phyloP scores from a whole-genome alignment of 192 early-diverging fungal species.

The Coemansia sp. region DNA sequence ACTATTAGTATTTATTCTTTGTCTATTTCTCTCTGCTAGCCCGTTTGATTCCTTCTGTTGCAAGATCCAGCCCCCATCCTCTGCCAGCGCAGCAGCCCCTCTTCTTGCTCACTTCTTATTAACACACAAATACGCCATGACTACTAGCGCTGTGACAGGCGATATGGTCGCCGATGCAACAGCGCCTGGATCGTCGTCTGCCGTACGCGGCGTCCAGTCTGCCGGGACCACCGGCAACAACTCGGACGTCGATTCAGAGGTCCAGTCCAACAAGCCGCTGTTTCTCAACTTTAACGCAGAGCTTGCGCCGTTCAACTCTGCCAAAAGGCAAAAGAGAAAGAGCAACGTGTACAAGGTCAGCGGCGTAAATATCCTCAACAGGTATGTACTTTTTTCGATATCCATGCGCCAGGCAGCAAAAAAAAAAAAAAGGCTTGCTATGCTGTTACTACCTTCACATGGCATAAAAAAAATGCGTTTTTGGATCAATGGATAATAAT shows the following conservation, averaged over 20 bases:
- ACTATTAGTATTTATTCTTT: not conserved
- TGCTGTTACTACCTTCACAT: not conserved
- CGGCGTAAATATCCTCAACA: conserved; percentile 73
- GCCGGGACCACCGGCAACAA: conserved; percentile 16
- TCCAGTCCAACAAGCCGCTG: conserved; percentile 53
- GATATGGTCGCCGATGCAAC: not conserved
- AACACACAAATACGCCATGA: not conserved
- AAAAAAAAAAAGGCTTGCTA: not conserved
- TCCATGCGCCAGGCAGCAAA: not conserved
- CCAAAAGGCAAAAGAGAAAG: conserved; percentile 49
- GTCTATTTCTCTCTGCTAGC: not conserved
- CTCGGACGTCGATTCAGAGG: conserved; percentile 46
- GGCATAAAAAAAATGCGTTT: conserved; percentile 1
- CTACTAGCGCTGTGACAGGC: not conserved
- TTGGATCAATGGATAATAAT: conserved; percentile 1
- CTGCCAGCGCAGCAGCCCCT: not conserved
- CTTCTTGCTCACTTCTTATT: not conserved
- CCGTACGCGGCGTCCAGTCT: not conserved
- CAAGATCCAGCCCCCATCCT: not conserved
- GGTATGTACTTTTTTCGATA: conserved; percentile 17
- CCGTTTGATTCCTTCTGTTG: not conserved
- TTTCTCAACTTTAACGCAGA: conserved; percentile 58
- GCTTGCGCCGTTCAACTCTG: conserved; percentile 41
- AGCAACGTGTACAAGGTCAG: conserved; percentile 60
- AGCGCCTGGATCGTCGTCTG: not conserved